A percentile compares a stretch with the other conserved stretches of the same genome.
phyloP scores from a whole-genome alignment of 2,329 filamentous ascomycete species.

The Neurospora crassa region DNA sequence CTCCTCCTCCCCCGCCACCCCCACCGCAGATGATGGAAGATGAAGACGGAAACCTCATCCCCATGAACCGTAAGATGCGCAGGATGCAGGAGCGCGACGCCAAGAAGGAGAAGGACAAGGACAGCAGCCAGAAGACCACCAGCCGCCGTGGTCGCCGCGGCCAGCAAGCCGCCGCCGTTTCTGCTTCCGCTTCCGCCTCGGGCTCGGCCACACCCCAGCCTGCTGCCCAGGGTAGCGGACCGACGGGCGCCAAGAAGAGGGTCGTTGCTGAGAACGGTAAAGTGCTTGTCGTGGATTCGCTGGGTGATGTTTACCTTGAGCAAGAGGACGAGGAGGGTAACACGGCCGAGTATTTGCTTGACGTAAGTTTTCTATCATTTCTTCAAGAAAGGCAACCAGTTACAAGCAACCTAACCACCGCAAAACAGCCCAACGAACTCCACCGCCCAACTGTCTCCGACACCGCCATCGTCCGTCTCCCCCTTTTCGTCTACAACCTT shows the following conservation, averaged over 20 bases:
- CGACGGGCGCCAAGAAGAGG: conserved; percentile 71
- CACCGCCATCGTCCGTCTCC: conserved; percentile 73
- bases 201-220: conserved; percentile 46
- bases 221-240: conserved; percentile 39
- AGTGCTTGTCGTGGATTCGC: conserved; percentile 81
- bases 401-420: conserved; percentile 14
- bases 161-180: conserved; percentile 27
- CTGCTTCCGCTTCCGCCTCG: conserved; percentile 24
- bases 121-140: conserved; percentile 22
- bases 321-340: conserved; percentile 82
- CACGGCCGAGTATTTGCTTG: conserved; percentile 73
- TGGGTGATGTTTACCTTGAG: conserved; percentile 91
- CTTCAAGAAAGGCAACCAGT: neutral
- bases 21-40: conserved; percentile 31
- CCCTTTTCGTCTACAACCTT: conserved; percentile 58
- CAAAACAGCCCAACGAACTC: conserved; percentile 63
- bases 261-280: conserved; percentile 94
- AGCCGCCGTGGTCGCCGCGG: conserved; percentile 25
- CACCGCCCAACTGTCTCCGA: conserved; percentile 66
- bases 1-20: conserved; percentile 34
- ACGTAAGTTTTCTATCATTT: conserved; percentile 49
- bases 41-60: conserved; percentile 40
- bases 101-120: conserved; percentile 52
- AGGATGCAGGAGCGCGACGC: conserved; percentile 80
- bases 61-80: conserved; percentile 76